Percentiles rank a stretch among this genome's conserved stretches.
Conservation (phyloP, 139 green algal species). For the Chlorella sp. region DNA sequence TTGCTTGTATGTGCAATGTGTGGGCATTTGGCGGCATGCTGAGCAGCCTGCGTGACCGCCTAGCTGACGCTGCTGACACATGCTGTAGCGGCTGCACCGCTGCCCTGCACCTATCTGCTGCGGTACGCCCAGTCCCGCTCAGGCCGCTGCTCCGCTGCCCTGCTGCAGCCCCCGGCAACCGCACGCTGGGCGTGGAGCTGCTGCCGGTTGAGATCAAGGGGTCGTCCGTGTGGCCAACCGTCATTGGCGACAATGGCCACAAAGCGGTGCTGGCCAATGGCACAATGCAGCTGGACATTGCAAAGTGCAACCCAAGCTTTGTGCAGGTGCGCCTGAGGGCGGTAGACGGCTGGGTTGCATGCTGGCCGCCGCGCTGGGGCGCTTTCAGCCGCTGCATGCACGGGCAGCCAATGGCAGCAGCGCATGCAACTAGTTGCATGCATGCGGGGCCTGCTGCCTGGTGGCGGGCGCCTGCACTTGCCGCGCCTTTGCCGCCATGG, state of each 20-base stretch:
- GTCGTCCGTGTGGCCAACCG: not conserved
- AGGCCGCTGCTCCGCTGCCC: not conserved
- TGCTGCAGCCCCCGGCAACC: not conserved
- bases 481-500: too few species aligned
- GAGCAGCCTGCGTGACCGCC: not conserved
- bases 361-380: too few species aligned
- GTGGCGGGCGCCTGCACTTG: too few species aligned
- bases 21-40: not conserved
- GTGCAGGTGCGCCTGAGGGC: not conserved
- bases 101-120: not conserved
- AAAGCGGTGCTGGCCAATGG: not conserved
- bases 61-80: not conserved
- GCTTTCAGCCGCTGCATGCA: too few species aligned
- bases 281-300: not conserved
- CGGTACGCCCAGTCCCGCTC: not conserved
- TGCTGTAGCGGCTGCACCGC: too few species aligned
- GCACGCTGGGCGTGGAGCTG: not conserved
- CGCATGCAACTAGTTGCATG: too few species aligned
- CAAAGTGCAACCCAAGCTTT: not conserved
- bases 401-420: too few species aligned
- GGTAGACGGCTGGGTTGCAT: too few species aligned
- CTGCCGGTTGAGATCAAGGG: conserved; percentile 3
- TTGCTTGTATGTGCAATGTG: not conserved
- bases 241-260: not conserved
- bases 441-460: too few species aligned